phyloP scores from a whole-genome alignment of 148 eudicot genomes.

The Chenopodium quinoa region DNA sequence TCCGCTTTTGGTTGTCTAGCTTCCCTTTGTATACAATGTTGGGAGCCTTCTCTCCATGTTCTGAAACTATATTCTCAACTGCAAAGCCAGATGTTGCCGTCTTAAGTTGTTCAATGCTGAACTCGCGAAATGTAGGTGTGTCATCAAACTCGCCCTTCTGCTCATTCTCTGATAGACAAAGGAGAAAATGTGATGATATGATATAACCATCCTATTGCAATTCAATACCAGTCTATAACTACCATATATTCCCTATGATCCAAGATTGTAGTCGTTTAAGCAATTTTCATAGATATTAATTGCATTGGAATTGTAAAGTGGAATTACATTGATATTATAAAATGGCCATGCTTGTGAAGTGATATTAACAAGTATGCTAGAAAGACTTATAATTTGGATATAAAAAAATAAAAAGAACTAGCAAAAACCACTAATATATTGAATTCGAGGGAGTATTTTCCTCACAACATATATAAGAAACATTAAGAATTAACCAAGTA shows the following conservation, averaged over 20 bases:
- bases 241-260: neutral
- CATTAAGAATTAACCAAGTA: neutral
- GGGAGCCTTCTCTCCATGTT: conserved; percentile 97
- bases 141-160: conserved; percentile 50
- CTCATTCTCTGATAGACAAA: conserved; percentile 48
- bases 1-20: conserved; percentile 72
- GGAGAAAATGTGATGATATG: neutral
- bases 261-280: neutral
- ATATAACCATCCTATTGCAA: neutral
- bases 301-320: neutral
- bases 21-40: conserved; percentile 90
- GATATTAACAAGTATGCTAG: neutral
- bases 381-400: no score
- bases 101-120: conserved; percentile 67
- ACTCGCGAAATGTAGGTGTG: conserved; percentile 68
- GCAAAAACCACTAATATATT: neutral
- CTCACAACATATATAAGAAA: neutral
- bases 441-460: neutral
- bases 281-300: no score
- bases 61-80: conserved; percentile 90
- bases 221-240: conserved; percentile 19
- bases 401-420: no score
- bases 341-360: neutral
- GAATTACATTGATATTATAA: neutral
- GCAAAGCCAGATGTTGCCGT: conserved; percentile 90